Base-by-base conservation (phyloP, 257 asterid species). In the Hygrophila difformis region DNA sequence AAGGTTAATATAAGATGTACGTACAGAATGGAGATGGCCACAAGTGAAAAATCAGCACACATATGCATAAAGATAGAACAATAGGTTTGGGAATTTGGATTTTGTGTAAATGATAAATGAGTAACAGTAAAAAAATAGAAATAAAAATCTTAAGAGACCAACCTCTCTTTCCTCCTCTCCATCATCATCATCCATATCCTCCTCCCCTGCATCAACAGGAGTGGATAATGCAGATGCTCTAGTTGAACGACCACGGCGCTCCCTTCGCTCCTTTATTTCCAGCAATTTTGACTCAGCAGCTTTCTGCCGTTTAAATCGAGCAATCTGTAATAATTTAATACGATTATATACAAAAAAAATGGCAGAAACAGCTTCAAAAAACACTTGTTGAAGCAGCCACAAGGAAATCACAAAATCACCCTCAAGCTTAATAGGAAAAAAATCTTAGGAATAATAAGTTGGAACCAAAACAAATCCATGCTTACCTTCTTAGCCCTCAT, bases 111-210 rank as follows among this genome's bases (percentile, higher is more conserved):
- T n/a, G n/a, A n/a, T n/a, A n/a, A n/a, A n/a, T n/a, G n/a, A n/a
- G n/a, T n/a, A 24, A 24, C 29, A 47, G 16, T 12, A 14, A 9
- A 46, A 12, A 33, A n/a, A n/a, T n/a, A n/a, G n/a, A n/a, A n/a
- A n/a, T n/a, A n/a, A n/a, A 9, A 36, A 47, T 53, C 17, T 53
- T 22, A 31, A 56, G 46, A 36, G 48, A 67, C 87, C 39, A 26
- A 82, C 99, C 95, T 91, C 96, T 52, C 96, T 72, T 79, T 80
- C 99, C 66, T 86, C 99, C 64, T 91, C 96, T 55, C 99, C 96
- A 41, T 82, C 96, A 48, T 86, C 99, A 60, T 91, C 99, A 47
- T 63, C 75, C 43, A 60, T 35, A 59, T 86, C 95, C 31, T 86
- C 95, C 53, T 82, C 94, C 56, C 74, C 88, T 2, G 65, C 49